A percentile compares a stretch with the other conserved stretches of the same genome.
phyloP scores from a whole-genome alignment of 352 stramenopile species.

The Phytophthora tentaculata region DNA sequence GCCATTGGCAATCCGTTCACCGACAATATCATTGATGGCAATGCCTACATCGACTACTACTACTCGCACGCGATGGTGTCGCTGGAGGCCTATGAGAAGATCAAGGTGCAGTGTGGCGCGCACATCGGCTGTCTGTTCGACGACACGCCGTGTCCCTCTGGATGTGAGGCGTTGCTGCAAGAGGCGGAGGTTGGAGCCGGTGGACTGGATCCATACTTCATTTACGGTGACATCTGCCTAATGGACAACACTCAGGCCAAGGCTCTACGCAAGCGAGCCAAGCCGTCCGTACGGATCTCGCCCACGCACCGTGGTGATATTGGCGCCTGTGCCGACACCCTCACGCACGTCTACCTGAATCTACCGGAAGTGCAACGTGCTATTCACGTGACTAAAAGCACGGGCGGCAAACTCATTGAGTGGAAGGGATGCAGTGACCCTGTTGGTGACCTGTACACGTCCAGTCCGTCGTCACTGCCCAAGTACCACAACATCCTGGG shows the following conservation, averaged over 20 bases:
- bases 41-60: slow-evolving; percentile 86
- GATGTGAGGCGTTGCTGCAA: slow-evolving; percentile 56
- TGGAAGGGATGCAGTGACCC: slow-evolving; percentile 77
- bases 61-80: slow-evolving; percentile 89
- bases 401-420: slow-evolving; percentile 36
- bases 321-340: slow-evolving; percentile 66
- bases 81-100: slow-evolving; percentile 75
- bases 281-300: slow-evolving; percentile 36
- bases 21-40: slow-evolving; percentile 62
- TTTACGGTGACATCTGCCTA: slow-evolving; percentile 85
- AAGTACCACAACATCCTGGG: slow-evolving; percentile 77
- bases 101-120: slow-evolving; percentile 55
- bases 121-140: slow-evolving; percentile 72
- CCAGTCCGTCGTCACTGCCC: slow-evolving; percentile 60
- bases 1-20: slow-evolving; percentile 83
- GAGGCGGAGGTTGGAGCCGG: slow-evolving; percentile 57
- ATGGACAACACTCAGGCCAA: slow-evolving; percentile 62
- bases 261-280: slow-evolving; percentile 50
- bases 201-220: slow-evolving; percentile 78
- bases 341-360: slow-evolving; percentile 75
- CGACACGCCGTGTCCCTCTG: slow-evolving; percentile 43
- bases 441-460: slow-evolving; percentile 58
- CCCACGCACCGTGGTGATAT: slow-evolving; percentile 56
- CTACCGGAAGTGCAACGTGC: slow-evolving; percentile 60
- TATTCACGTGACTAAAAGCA: slow-evolving; percentile 51